Conservation (phyloP, 352 stramenopile species). For the Phytophthora macrochlamydospora region DNA sequence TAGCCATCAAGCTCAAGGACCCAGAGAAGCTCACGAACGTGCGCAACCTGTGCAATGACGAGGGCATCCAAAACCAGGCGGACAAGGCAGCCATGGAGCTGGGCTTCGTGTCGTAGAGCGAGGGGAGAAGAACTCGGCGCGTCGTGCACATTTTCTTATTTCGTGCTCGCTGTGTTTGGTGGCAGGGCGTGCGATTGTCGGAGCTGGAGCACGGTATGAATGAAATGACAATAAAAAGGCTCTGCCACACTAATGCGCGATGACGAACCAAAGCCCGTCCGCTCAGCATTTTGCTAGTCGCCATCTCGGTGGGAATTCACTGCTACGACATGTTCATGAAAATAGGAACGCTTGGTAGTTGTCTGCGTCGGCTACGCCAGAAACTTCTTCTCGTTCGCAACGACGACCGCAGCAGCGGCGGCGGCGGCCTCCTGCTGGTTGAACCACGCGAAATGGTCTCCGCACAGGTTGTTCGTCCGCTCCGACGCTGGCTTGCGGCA, state of each 20-base stretch:
- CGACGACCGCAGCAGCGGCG: neutral
- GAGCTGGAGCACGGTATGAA: neutral
- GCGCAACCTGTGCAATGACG: conserved; percentile 77
- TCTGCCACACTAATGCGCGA: neutral
- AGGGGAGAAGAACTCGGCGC: neutral
- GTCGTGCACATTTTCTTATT: conserved; percentile 17
- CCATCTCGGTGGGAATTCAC: neutral
- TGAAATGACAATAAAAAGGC: neutral
- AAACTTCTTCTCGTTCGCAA: conserved; percentile 4
- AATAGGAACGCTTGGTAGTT: too few species aligned
- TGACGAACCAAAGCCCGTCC: neutral
- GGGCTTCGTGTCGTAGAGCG: conserved; percentile 71
- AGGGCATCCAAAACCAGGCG: conserved; percentile 75
- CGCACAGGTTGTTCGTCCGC: conserved; percentile 54
- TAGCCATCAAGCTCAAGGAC: conserved; percentile 88
- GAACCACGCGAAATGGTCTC: conserved; percentile 42
- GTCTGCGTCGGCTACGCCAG: conserved; percentile 12
- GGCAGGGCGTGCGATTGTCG: neutral
- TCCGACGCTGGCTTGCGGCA: conserved; percentile 58
- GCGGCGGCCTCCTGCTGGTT: conserved; percentile 14
- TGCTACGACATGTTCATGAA: too few species aligned
- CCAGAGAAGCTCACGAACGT: conserved; percentile 87
- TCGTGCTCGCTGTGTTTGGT: conserved; percentile 22
- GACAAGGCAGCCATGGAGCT: conserved; percentile 84
- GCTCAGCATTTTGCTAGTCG: conserved; percentile 4